Conservation (phyloP, 148 eudicot genomes). For the Camellia granthamiana region DNA sequence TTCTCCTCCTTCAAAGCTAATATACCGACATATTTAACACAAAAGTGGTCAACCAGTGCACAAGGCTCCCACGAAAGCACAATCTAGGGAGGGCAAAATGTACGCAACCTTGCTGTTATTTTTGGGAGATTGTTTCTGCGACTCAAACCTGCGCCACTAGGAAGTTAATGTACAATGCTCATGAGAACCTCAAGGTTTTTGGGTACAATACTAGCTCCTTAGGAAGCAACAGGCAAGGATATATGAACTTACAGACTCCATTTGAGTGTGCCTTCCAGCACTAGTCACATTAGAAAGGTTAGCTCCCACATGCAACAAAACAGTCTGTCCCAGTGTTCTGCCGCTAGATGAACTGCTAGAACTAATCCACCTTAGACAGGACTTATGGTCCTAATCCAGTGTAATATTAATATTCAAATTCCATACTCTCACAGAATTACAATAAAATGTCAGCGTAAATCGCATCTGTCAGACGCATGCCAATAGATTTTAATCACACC, state of each 20-base stretch:
- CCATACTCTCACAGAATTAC: too few species aligned
- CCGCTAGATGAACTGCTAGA: background rate
- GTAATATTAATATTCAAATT: too few species aligned
- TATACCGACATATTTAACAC: background rate
- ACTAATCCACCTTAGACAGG: too few species aligned
- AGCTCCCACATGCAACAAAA: background rate
- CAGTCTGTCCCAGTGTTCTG: background rate
- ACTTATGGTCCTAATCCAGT: too few species aligned
- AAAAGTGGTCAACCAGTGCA: background rate
- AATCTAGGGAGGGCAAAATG: too few species aligned
- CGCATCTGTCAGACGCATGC: background rate
- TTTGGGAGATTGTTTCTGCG: too few species aligned
- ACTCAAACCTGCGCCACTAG: too few species aligned
- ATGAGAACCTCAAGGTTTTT: background rate
- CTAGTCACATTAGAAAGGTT: background rate
- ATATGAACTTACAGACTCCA: background rate
- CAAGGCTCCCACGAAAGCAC: too few species aligned
- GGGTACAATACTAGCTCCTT: background rate
- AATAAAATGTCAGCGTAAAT: too few species aligned
- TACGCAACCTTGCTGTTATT: too few species aligned
- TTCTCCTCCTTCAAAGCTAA: background rate
- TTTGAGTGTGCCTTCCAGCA: background rate
- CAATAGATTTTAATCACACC: conserved; percentile 5
- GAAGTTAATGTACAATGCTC: background rate
- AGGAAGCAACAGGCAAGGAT: background rate